phyloP scores from a whole-genome alignment of 164 flowering plant genomes.

The Houttuynia cordata region DNA sequence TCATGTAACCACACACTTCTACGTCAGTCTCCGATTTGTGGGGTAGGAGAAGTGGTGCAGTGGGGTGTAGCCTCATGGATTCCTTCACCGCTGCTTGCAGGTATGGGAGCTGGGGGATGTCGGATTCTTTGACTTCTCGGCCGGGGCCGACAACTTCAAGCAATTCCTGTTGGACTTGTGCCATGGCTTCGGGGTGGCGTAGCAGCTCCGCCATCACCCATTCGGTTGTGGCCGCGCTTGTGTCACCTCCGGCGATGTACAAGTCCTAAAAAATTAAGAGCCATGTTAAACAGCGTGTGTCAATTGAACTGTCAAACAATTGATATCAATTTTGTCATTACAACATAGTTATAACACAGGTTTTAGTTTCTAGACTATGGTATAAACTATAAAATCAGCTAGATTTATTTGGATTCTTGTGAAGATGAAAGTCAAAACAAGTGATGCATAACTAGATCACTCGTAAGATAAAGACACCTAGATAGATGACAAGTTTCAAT shows the following conservation, averaged over 20 bases:
- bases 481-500: too few relatives aligned
- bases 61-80: constrained; percentile 5
- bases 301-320: neutral
- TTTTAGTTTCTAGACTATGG: too few relatives aligned
- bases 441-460: too few relatives aligned
- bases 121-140: constrained; percentile 2
- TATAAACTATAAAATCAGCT: too few relatives aligned
- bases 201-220: constrained; percentile 26
- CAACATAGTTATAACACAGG: too few relatives aligned
- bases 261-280: constrained; percentile 23
- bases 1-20: neutral
- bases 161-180: constrained; percentile 10
- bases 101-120: constrained; percentile 1
- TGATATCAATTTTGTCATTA: neutral
- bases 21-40: neutral
- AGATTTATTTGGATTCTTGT: too few relatives aligned
- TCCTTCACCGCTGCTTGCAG: constrained; percentile 5
- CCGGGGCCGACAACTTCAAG: constrained; percentile 8
- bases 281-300: too few relatives aligned
- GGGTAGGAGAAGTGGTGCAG: constrained; percentile 5
- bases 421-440: too few relatives aligned
- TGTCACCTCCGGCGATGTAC: constrained; percentile 17
- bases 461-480: too few relatives aligned
- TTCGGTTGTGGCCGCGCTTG: constrained; percentile 17
- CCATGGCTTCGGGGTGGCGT: constrained; percentile 9